Base-by-base conservation (phyloP, 129 eudicot genomes). In the Mikania micrantha region DNA sequence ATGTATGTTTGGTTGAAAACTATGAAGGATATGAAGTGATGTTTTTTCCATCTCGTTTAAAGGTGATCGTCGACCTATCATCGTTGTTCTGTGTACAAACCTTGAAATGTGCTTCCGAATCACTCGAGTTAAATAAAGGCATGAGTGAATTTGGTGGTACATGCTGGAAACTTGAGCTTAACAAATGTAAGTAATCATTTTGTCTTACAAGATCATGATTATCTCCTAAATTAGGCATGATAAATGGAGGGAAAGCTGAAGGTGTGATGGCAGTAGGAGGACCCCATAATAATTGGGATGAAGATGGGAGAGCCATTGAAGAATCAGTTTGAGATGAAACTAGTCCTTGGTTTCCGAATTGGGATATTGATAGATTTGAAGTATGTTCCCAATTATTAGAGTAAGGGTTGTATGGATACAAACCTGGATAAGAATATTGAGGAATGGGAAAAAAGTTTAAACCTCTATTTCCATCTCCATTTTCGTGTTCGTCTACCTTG, bases 361-460 rank as follows among this genome's bases (percentile, higher is more conserved):
- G 95, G 27, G 91, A 77, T 31, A 90, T 62, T n/a, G 93, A 84
- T 70, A 86, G 71, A 68, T 79, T 87, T 28, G 88, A 66, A 78
- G 78, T 77, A 73, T 78, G 84, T 58, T 90, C 97, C 91, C 88
- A 90, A 41, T 82, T 84, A 41, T 82, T 84, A 65, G 76, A 73
- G 61, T 71, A 82, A 27, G 80, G 72, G 36, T 84, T 89, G 79
- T 65, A 80, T 25, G 81, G 79, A 69, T 75, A 74, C 60, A 74
- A 24, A 5, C 87, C 85, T 44, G 75, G 71, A 53, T 56, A 56
- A 56, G 84, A 76, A 70, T 65, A 67, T 45, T 81, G 82, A 39
- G 75, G 80, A 76, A 82, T 27, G 10, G 97, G 95, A 35, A 90
- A 87, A 38, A 87, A 82, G 67, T 78, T 84, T 69, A 86, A 84